These are phyloP conservation scores for Barnettozyma sucrosica DNA, from an alignment of 805 yeast genomes.

Conservation along the genomic window DNA sequence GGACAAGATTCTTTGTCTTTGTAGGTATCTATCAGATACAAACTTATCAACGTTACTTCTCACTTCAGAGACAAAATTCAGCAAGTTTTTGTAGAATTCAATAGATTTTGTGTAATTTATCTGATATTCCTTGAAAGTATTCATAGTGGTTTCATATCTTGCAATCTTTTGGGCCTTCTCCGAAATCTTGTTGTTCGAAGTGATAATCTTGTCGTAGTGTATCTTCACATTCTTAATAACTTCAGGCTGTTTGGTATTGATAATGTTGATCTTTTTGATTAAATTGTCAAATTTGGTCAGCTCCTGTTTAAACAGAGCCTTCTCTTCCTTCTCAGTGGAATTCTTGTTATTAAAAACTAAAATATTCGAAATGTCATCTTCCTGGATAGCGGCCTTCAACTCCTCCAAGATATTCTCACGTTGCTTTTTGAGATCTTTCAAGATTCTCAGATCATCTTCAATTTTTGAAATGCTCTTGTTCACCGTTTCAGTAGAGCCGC, in stretches of 20 bases:
- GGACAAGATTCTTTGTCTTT: conserved; percentile 18
- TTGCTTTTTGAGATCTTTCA: conserved; percentile 59
- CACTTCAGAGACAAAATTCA: conserved; percentile 22
- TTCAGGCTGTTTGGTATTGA: conserved; percentile 58
- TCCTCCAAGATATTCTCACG: conserved; percentile 55
- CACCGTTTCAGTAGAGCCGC: conserved; percentile 21
- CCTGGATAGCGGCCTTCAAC: conserved; percentile 63
- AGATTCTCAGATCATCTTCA: conserved; percentile 52
- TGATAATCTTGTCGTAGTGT: conserved; percentile 41
- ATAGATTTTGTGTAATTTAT: conserved; percentile 58
- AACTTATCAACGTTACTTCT: conserved; percentile 20
- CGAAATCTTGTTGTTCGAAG: conserved; percentile 37
- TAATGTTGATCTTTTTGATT: conserved; percentile 58
- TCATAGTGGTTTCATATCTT: conserved; percentile 43
- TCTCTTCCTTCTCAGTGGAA: conserved; percentile 46
- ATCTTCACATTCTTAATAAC: conserved; percentile 42
- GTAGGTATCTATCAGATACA: conserved; percentile 22
- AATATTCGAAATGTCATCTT: conserved; percentile 78
- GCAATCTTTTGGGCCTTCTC: conserved; percentile 36
- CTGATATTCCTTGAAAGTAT: conserved; percentile 51
- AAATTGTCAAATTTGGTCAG: conserved; percentile 70
- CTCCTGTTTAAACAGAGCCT: conserved; percentile 61
- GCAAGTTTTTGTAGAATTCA: conserved; percentile 51
- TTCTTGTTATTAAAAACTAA: conserved; percentile 60
- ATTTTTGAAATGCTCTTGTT: conserved; percentile 41